A percentile compares a stretch with the other conserved stretches of the same genome.
Evolutionary conservation across 768 basidiomycete species (phyloP).

Genomic region (Hemileccinum rubropunctum): DNA sequence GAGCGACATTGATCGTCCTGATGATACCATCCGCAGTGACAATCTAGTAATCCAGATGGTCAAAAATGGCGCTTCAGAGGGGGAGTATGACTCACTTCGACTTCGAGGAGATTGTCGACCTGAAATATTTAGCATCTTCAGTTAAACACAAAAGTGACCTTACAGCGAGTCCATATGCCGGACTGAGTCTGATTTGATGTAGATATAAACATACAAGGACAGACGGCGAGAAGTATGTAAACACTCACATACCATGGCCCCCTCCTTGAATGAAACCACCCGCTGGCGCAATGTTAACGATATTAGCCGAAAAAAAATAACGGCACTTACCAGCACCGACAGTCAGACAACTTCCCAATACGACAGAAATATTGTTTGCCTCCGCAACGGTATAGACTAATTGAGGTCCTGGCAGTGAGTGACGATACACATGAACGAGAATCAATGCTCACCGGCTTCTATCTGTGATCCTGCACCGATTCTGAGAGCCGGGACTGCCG

Average conservation of each 20-base stretch:
- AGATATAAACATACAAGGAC: neutral
- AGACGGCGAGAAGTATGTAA: neutral
- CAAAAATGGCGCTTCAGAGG: neutral
- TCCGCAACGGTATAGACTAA: slow-evolving; percentile 15
- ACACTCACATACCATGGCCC: slow-evolving; percentile 37
- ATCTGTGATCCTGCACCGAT: slow-evolving; percentile 16
- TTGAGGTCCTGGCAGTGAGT: neutral
- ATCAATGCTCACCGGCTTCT: slow-evolving; percentile 3
- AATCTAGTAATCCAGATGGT: slow-evolving; percentile 14
- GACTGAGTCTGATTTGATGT: slow-evolving; percentile 1
- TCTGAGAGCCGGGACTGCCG: slow-evolving; percentile 8
- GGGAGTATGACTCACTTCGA: slow-evolving; percentile 18
- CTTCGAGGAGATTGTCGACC: slow-evolving; percentile 48
- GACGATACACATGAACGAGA: neutral
- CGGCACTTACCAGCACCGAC: slow-evolving; percentile 13
- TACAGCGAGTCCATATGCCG: slow-evolving; percentile 18
- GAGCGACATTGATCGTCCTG: slow-evolving; percentile 38
- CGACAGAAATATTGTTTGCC: slow-evolving; percentile 9
- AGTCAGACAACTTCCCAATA: slow-evolving; percentile 17
- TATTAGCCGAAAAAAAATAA: too few relatives aligned
- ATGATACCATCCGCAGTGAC: slow-evolving; percentile 41
- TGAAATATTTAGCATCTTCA: slow-evolving; percentile 7
- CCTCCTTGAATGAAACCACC: slow-evolving; percentile 50
- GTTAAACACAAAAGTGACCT: neutral
- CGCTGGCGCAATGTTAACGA: neutral